A percentile compares a stretch with the other conserved stretches of the same genome.
Evolutionary conservation across 495 filamentous ascomycete genomes (phyloP).

Genomic region (Chaetomium cochliodes): DNA sequence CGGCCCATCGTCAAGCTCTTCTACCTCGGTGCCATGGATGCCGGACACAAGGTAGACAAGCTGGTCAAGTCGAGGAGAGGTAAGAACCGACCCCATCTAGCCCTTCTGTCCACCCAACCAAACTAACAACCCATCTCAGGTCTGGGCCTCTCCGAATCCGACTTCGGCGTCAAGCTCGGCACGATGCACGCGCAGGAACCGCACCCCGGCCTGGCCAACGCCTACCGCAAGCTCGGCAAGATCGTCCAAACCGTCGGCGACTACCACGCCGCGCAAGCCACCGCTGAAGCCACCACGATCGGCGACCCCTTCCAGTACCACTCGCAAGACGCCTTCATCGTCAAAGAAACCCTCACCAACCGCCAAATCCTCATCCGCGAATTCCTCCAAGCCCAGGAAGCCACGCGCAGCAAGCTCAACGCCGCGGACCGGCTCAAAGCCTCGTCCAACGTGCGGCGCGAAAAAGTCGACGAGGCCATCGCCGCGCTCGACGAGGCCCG

Average conservation of each 20-base stretch:
- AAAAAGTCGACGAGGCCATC: constrained; percentile 97
- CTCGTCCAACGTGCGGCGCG: constrained; percentile 74
- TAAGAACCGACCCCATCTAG: constrained; percentile 44
- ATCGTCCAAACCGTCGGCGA: constrained; percentile 90
- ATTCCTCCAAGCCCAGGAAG: constrained; percentile 80
- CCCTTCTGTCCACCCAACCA: not conserved
- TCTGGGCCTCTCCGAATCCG: constrained; percentile 87
- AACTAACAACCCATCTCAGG: constrained; percentile 49
- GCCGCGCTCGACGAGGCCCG: constrained; percentile 82
- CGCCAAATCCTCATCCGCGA: constrained; percentile 97
- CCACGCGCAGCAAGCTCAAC: constrained; percentile 70
- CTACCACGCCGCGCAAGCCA: constrained; percentile 95
- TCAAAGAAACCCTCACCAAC: constrained; percentile 98
- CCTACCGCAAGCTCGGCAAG: constrained; percentile 93
- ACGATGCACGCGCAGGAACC: constrained; percentile 84
- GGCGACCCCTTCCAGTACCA: constrained; percentile 94
- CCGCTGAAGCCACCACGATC: constrained; percentile 91
- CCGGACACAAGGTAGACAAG: constrained; percentile 90
- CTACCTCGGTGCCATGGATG: constrained; percentile 92
- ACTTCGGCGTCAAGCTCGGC: constrained; percentile 85
- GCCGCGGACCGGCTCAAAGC: constrained; percentile 87
- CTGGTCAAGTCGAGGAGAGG: constrained; percentile 90
- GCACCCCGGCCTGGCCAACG: constrained; percentile 80
- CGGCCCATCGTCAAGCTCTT: constrained; percentile 92
- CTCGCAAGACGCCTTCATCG: constrained; percentile 93